Conservation (phyloP, 2,329 filamentous ascomycete species). For the Xylariaceae sp. region DNA sequence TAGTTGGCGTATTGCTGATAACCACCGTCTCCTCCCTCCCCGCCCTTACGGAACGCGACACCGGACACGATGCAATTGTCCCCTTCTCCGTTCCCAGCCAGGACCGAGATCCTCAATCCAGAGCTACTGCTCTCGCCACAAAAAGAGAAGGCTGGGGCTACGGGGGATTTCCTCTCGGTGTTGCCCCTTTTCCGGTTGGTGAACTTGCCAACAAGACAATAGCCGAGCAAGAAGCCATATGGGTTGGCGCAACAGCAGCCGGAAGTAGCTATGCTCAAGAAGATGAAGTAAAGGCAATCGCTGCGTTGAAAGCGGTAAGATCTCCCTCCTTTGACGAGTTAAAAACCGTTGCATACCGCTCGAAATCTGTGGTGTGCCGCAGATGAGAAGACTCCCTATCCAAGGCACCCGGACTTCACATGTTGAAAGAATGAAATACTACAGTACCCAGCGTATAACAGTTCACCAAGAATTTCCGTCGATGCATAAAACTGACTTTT, state of each 20-base stretch:
- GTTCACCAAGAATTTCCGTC: too few species aligned
- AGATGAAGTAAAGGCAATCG: constrained; percentile 7
- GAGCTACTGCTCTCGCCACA: neutral
- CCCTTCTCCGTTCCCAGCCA: constrained; percentile 4
- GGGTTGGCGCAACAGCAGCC: too few species aligned
- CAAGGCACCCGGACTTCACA: too few species aligned
- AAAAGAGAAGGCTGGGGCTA: constrained; percentile 17
- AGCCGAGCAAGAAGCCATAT: constrained; percentile 12
- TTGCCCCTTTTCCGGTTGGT: constrained; percentile 17
- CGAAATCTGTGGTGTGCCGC: too few species aligned
- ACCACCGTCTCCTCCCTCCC: constrained; percentile 1
- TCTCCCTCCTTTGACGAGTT: too few species aligned
- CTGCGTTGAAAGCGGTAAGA: constrained; percentile 14
- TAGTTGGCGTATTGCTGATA: neutral
- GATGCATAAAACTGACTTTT: neutral
- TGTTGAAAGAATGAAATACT: too few species aligned
- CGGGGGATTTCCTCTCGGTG: constrained; percentile 13
- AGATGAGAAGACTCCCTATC: too few species aligned
- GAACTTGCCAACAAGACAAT: constrained; percentile 17
- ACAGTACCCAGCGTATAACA: too few species aligned
- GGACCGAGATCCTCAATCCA: neutral
- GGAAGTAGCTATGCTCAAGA: constrained; percentile 10
- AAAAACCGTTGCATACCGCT: too few species aligned
- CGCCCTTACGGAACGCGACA: neutral
- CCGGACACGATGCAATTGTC: too few species aligned